phyloP scores from a whole-genome alignment of 495 filamentous ascomycete species.

The Penicillium nucicola region DNA sequence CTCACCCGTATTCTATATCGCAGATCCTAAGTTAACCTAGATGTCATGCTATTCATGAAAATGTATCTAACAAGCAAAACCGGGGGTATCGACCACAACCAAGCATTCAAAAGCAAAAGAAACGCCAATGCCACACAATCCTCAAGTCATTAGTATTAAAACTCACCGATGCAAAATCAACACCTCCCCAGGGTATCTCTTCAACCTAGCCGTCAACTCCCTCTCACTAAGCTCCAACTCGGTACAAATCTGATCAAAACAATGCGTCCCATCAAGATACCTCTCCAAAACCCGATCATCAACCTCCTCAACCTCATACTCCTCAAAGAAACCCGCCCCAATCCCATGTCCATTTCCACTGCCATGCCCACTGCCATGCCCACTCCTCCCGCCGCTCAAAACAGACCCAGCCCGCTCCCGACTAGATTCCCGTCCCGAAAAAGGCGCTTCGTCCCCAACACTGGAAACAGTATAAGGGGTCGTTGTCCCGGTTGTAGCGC shows the following conservation, averaged over 20 bases:
- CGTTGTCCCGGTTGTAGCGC: slow-evolving; percentile 34
- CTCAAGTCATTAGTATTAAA: not conserved
- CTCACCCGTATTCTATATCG: too few relatives aligned
- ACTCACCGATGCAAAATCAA: slow-evolving; percentile 55
- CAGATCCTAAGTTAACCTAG: too few relatives aligned
- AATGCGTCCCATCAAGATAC: slow-evolving; percentile 79
- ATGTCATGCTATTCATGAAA: not conserved
- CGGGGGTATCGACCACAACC: slow-evolving; percentile 10
- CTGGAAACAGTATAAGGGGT: slow-evolving; percentile 37
- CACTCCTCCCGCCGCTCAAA: slow-evolving; percentile 30
- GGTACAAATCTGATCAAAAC: slow-evolving; percentile 87
- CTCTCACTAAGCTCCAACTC: slow-evolving; percentile 61
- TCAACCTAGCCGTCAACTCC: slow-evolving; percentile 50
- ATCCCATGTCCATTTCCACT: slow-evolving; percentile 13
- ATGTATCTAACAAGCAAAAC: not conserved
- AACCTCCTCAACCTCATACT: slow-evolving; percentile 36
- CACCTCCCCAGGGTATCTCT: slow-evolving; percentile 48
- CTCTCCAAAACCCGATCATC: slow-evolving; percentile 51
- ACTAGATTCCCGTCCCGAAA: slow-evolving; percentile 11
- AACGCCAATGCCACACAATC: not conserved
- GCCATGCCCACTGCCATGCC: slow-evolving; percentile 2
- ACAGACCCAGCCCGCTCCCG: slow-evolving; percentile 27
- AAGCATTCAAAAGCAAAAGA: slow-evolving; percentile 4
- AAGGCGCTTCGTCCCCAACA: slow-evolving; percentile 28
- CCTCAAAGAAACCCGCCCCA: slow-evolving; percentile 20